Conservation (phyloP, 2,329 filamentous ascomycete species). For the Diaporthe destruens region DNA sequence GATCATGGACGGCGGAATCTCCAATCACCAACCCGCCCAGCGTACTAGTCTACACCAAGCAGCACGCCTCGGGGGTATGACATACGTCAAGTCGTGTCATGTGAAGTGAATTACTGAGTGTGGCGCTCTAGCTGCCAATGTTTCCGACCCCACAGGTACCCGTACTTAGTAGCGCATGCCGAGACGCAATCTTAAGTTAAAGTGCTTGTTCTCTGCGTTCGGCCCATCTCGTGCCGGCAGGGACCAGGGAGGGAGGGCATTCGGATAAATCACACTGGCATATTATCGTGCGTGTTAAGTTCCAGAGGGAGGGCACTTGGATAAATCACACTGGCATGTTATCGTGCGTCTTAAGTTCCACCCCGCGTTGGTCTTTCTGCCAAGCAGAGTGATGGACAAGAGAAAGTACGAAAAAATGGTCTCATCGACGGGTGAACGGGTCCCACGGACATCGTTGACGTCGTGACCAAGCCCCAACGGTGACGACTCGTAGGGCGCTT, state of each 20-base stretch:
- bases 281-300: neutral
- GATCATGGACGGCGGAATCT: neutral
- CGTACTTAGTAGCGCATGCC: slow-evolving; percentile 2
- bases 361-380: neutral
- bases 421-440: neutral
- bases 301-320: neutral
- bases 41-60: neutral
- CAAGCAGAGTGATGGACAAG: neutral
- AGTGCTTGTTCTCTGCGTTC: neutral
- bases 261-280: neutral
- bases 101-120: neutral
- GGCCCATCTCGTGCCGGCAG: slow-evolving; percentile 17
- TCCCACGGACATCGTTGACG: slow-evolving; percentile 20
- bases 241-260: slow-evolving; percentile 14
- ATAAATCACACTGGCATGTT: neutral
- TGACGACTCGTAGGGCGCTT: slow-evolving; percentile 1
- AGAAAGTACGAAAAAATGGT: neutral
- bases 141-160: neutral
- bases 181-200: slow-evolving; percentile 13
- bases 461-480: neutral
- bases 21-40: neutral
- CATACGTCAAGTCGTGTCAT: neutral
- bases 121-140: slow-evolving; percentile 8
- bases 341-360: neutral
- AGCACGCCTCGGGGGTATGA: neutral